Conservation (phyloP, 106 monocot genomes). For the Chionographis japonica region DNA sequence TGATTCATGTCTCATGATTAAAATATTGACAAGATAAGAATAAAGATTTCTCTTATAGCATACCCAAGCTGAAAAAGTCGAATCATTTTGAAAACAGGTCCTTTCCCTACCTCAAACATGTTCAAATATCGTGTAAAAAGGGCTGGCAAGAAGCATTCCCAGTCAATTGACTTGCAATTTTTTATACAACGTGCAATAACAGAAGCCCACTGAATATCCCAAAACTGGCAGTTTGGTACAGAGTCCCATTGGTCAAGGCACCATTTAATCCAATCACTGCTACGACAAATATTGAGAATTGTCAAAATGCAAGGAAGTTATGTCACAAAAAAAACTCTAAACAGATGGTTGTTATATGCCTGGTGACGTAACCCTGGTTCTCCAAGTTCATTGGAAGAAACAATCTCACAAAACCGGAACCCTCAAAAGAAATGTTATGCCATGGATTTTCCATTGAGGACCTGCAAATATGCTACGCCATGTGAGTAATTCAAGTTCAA, state of each 20-base stretch:
- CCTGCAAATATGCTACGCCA: constrained; percentile 32
- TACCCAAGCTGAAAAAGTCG: not conserved
- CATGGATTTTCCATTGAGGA: constrained; percentile 89
- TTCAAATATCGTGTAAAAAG: constrained; percentile 80
- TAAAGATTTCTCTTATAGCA: not conserved
- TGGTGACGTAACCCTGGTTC: constrained; percentile 71
- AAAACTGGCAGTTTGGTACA: constrained; percentile 93
- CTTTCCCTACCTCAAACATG: constrained; percentile 82
- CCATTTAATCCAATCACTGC: constrained; percentile 73
- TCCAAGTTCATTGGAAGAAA: constrained; percentile 82
- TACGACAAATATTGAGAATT: not conserved
- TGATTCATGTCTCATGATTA: too few species aligned
- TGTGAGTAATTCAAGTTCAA: not conserved
- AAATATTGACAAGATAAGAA: too few species aligned
- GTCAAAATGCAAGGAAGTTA: not conserved
- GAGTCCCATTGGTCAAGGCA: constrained; percentile 74
- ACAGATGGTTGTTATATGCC: constrained; percentile 23
- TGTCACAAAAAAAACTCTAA: not conserved
- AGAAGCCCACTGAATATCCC: constrained; percentile 92
- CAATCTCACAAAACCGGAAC: constrained; percentile 74
- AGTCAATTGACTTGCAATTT: constrained; percentile 67
- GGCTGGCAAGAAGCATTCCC: constrained; percentile 68
- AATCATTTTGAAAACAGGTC: not conserved
- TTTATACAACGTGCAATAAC: constrained; percentile 81
- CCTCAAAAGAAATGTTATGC: constrained; percentile 95